phyloP scores from a whole-genome alignment of 768 basidiomycete genomes.

The Phlegmacium glaucopus region DNA sequence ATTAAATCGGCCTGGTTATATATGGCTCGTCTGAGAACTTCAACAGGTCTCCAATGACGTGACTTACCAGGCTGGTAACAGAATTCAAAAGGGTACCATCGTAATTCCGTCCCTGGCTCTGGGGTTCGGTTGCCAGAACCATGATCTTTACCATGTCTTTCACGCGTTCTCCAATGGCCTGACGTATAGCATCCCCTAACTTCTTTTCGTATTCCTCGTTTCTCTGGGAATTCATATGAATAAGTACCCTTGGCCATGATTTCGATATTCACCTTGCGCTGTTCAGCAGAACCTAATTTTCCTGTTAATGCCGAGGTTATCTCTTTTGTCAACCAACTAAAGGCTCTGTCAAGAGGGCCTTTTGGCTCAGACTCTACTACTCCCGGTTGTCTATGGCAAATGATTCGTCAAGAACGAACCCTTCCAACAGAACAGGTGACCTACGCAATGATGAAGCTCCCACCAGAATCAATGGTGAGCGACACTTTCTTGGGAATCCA shows the following conservation, averaged over 20 bases:
- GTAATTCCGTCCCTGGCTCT: slow-evolving; percentile 18
- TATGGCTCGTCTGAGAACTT: neutral
- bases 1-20: slow-evolving; percentile 23
- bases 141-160: slow-evolving; percentile 19
- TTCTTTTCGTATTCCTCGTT: slow-evolving; percentile 13
- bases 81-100: slow-evolving; percentile 21
- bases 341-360: neutral
- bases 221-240: slow-evolving; percentile 11
- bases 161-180: slow-evolving; percentile 14
- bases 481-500: slow-evolving; percentile 7
- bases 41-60: neutral
- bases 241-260: neutral
- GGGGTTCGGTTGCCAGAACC: slow-evolving; percentile 16
- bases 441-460: slow-evolving; percentile 16
- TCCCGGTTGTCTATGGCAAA: slow-evolving; percentile 1
- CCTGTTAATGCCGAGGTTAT: slow-evolving; percentile 5
- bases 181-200: slow-evolving; percentile 7
- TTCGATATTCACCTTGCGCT: slow-evolving; percentile 4
- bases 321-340: slow-evolving; percentile 1
- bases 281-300: slow-evolving; percentile 5
- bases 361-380: neutral
- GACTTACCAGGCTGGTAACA: slow-evolving; percentile 17
- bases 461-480: slow-evolving; percentile 17
- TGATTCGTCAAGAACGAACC: too few relatives aligned
- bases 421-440: too few relatives aligned